Evolutionary conservation across 192 early-diverging fungal genomes (phyloP).

Genomic region (Dissophora ornata): DNA sequence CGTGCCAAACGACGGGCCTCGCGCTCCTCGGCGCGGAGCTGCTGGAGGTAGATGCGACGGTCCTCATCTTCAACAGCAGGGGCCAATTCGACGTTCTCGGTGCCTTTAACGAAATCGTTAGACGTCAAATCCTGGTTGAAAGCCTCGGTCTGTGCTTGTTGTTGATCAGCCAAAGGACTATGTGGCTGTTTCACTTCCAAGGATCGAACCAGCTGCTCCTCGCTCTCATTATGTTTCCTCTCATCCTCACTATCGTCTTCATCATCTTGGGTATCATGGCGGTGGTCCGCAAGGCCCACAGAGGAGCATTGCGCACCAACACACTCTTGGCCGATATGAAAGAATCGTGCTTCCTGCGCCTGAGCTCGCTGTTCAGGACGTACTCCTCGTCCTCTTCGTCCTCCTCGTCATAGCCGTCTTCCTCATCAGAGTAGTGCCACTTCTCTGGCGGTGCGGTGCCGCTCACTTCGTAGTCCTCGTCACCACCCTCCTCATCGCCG

Average conservation of each 20-base stretch:
- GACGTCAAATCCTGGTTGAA: background rate
- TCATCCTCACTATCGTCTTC: slow-evolving; percentile 18
- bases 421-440: slow-evolving; percentile 52
- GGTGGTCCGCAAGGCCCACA: slow-evolving; percentile 36
- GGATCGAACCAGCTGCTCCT: too few species aligned
- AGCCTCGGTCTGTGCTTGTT: too few species aligned
- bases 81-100: slow-evolving; percentile 7
- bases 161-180: too few species aligned
- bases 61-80: slow-evolving; percentile 36
- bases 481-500: slow-evolving; percentile 21
- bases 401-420: slow-evolving; percentile 25
- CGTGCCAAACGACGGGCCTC: slow-evolving; percentile 53
- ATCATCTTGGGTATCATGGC: slow-evolving; percentile 29
- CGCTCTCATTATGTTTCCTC: background rate
- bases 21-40: slow-evolving; percentile 30
- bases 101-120: slow-evolving; percentile 16
- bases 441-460: slow-evolving; percentile 41
- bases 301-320: slow-evolving; percentile 26
- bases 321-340: slow-evolving; percentile 54
- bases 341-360: slow-evolving; percentile 38
- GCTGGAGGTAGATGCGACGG: slow-evolving; percentile 50
- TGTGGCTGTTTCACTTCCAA: too few species aligned
- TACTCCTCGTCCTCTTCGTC: slow-evolving; percentile 26
- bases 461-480: slow-evolving; percentile 21
- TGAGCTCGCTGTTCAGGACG: slow-evolving; percentile 6